A percentile compares a stretch with the other conserved stretches of the same genome.
Evolutionary conservation across 2,329 filamentous ascomycete genomes (phyloP).

Genomic region (Chrysoporthe deuterocubensis): DNA sequence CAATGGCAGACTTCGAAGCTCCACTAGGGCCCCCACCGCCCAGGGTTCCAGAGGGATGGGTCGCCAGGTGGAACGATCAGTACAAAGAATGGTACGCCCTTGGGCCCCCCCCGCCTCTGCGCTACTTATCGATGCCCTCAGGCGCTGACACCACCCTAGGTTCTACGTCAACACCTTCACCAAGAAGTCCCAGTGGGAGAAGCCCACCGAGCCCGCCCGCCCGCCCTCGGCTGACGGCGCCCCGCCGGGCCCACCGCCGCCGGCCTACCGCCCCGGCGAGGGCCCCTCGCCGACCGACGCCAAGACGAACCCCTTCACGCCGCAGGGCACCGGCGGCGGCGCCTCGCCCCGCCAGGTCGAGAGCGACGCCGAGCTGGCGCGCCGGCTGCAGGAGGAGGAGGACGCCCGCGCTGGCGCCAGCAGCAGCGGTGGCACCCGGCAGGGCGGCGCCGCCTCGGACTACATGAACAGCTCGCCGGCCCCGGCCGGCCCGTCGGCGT

Average conservation of each 20-base stretch:
- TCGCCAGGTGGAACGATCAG: constrained; percentile 82
- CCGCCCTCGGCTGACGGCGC: constrained; percentile 45
- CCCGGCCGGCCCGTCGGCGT: constrained; percentile 30
- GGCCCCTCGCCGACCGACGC: constrained; percentile 53
- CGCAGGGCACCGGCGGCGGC: constrained; percentile 43
- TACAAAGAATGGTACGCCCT: constrained; percentile 73
- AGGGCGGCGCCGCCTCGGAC: constrained; percentile 40
- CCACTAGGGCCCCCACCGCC: constrained; percentile 61
- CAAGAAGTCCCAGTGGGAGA: constrained; percentile 90
- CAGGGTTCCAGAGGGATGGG: constrained; percentile 78
- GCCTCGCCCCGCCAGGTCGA: constrained; percentile 44
- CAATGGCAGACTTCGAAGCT: constrained; percentile 59
- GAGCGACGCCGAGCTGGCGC: constrained; percentile 75
- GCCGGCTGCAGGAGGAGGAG: constrained; percentile 83
- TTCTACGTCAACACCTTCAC: constrained; percentile 92
- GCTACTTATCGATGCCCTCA: background rate
- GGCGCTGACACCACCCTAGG: constrained; percentile 48
- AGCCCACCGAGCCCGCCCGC: constrained; percentile 69
- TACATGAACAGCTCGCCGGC: constrained; percentile 37
- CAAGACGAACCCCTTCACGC: constrained; percentile 75
- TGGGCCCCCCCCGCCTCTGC: background rate
- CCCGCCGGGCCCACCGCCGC: constrained; percentile 67
- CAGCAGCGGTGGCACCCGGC: constrained; percentile 32
- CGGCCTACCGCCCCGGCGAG: constrained; percentile 58
- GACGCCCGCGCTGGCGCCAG: constrained; percentile 59